phyloP scores from a whole-genome alignment of 2,329 filamentous ascomycete genomes.

The Paecilomyces formosus region DNA sequence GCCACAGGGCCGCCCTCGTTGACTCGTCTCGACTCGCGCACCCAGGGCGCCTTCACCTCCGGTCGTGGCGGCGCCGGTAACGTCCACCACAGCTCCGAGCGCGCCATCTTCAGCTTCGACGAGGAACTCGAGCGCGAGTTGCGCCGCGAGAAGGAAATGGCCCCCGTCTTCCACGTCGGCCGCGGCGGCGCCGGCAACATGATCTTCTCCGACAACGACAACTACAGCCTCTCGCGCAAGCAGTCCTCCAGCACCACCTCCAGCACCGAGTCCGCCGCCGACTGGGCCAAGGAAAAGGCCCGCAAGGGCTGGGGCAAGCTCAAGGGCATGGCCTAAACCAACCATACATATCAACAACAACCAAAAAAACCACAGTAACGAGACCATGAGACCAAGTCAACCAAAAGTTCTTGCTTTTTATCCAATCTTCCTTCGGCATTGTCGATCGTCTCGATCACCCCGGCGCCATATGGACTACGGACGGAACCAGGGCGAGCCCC shows the following conservation, averaged over 20 bases:
- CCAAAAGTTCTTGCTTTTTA: conserved; percentile 4
- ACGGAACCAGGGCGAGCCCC: not conserved
- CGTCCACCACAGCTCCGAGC: conserved; percentile 30
- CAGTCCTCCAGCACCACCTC: conserved; percentile 27
- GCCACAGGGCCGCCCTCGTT: conserved; percentile 43
- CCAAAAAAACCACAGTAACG: not conserved
- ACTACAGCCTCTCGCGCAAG: conserved; percentile 25
- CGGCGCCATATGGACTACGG: not conserved
- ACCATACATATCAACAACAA: not conserved
- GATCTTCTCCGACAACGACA: conserved; percentile 20
- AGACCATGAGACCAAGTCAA: conserved; percentile 3
- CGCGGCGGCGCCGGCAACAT: conserved; percentile 55
- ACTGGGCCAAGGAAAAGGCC: conserved; percentile 27
- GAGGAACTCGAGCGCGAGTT: conserved; percentile 56
- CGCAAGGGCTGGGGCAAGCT: conserved; percentile 34
- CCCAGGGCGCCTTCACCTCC: conserved; percentile 32
- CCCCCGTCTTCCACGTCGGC: conserved; percentile 58
- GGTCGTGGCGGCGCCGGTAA: conserved; percentile 53
- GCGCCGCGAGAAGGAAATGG: conserved; percentile 43
- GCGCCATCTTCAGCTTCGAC: conserved; percentile 60
- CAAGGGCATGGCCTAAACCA: conserved; percentile 24
- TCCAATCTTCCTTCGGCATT: not conserved
- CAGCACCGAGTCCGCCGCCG: conserved; percentile 26
- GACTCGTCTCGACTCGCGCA: conserved; percentile 40
- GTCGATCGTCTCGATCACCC: not conserved